These are phyloP conservation scores for Colletotrichum orbiculare DNA, from an alignment of 2,329 filamentous ascomycete genomes.

Conservation along the genomic window DNA sequence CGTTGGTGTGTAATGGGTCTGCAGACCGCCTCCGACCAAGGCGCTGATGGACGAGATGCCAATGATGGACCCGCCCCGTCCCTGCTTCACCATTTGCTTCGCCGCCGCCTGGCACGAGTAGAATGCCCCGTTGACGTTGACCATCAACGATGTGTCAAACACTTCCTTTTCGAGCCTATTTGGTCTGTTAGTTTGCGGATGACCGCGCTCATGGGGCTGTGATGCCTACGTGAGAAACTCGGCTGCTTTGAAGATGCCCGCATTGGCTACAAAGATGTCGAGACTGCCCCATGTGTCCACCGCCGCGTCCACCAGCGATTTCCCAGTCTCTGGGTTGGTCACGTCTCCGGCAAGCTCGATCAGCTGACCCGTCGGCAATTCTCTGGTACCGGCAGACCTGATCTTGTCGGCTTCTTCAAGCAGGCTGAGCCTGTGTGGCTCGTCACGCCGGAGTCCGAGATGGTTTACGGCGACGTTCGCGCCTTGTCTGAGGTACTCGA, in stretches of 20 bases:
- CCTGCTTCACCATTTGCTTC: conserved; percentile 62
- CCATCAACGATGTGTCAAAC: conserved; percentile 67
- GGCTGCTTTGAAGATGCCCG: conserved; percentile 26
- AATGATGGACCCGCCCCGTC: conserved; percentile 69
- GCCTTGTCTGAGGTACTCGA: conserved; percentile 73
- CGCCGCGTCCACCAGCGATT: conserved; percentile 49
- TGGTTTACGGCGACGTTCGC: conserved; percentile 73
- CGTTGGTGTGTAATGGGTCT: conserved; percentile 79
- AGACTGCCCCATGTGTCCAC: conserved; percentile 56
- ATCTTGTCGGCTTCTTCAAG: conserved; percentile 49
- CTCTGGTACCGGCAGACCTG: conserved; percentile 35
- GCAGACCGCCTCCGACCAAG: conserved; percentile 72
- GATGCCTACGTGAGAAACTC: conserved; percentile 26
- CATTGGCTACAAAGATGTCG: conserved; percentile 52
- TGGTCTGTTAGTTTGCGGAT: conserved; percentile 46
- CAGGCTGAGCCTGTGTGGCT: conserved; percentile 44
- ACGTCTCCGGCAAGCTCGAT: conserved; percentile 73
- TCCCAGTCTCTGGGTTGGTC: conserved; percentile 70
- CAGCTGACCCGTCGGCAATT: conserved; percentile 57
- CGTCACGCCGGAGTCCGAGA: conserved; percentile 54
- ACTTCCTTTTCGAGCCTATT: conserved; percentile 64
- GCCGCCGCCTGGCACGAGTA: conserved; percentile 74
- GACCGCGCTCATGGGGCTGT: background rate
- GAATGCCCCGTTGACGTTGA: conserved; percentile 79
- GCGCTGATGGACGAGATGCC: conserved; percentile 75